Evolutionary conservation across 2,329 filamentous ascomycete species (phyloP).

Genomic region (Escovopsis sp.): DNA sequence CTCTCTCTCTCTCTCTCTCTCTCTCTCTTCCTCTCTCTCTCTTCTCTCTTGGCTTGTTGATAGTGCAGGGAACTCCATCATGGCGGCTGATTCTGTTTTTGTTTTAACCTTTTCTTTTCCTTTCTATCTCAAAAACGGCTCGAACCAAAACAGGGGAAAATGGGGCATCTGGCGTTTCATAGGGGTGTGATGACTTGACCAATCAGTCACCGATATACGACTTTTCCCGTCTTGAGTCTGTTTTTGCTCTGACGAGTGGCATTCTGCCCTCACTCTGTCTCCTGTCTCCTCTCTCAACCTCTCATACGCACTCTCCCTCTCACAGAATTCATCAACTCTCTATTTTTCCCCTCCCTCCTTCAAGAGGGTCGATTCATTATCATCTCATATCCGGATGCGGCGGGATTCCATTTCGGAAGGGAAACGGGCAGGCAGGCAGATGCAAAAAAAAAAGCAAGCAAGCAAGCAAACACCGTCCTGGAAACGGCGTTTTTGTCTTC

Average conservation of each 20-base stretch:
- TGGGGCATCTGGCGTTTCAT: constrained; percentile 1
- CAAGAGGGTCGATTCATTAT: too few relatives aligned
- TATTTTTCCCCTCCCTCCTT: too few relatives aligned
- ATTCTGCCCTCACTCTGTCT: too few relatives aligned
- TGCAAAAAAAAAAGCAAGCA: not conserved
- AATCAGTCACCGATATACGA: not conserved
- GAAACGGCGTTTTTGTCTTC: not conserved
- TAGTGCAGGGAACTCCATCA: constrained; percentile 2
- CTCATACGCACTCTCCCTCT: too few relatives aligned
- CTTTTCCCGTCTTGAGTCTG: not conserved
- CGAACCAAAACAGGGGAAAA: not conserved
- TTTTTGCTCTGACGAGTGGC: too few relatives aligned
- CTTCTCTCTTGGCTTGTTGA: constrained; percentile 1
- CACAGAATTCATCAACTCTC: too few relatives aligned
- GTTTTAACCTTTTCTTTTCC: too few relatives aligned
- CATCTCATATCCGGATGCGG: not conserved
- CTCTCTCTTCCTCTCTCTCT: not conserved
- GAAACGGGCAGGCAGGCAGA: not conserved
- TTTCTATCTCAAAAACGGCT: not conserved
- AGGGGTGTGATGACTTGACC: not conserved
- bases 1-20: not conserved
- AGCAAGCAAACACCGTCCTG: not conserved
- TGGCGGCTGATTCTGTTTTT: not conserved
- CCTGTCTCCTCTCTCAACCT: too few relatives aligned
- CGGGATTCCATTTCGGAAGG: not conserved